Percentiles rank a stretch among this genome's conserved stretches.
These are phyloP conservation scores for Tricholoma matsutake DNA, from an alignment of 768 basidiomycete genomes.

Conservation along the genomic window DNA sequence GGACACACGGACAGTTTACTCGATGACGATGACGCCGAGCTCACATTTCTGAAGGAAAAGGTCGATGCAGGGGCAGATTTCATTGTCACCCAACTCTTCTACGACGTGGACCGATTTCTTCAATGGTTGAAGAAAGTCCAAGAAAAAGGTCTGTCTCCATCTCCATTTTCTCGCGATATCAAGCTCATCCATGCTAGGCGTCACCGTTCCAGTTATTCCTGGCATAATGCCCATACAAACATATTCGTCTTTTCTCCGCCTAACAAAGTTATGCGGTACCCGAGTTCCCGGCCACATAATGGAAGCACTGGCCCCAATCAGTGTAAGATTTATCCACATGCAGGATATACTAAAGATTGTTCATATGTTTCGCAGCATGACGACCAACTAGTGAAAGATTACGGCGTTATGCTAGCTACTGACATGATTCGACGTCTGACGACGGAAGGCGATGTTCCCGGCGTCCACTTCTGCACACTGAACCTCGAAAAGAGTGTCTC, in stretches of 20 bases:
- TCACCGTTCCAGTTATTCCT: conserved; percentile 87
- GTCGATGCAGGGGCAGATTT: conserved; percentile 95
- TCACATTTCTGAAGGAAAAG: conserved; percentile 77
- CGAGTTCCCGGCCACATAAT: conserved; percentile 68
- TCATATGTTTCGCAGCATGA: conserved; percentile 60
- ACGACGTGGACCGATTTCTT: conserved; percentile 87
- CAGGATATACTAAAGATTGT: neutral
- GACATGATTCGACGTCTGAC: conserved; percentile 69
- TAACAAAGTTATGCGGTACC: conserved; percentile 86
- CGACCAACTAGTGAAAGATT: conserved; percentile 91
- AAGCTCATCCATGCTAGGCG: conserved; percentile 51
- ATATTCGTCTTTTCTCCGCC: conserved; percentile 86
- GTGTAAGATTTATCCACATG: conserved; percentile 43
- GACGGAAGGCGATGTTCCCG: conserved; percentile 53
- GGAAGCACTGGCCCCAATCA: conserved; percentile 67
- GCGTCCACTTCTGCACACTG: conserved; percentile 93
- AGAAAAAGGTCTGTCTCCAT: conserved; percentile 52
- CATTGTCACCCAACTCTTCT: conserved; percentile 95
- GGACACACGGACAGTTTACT: conserved; percentile 66
- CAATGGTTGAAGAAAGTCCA: conserved; percentile 75
- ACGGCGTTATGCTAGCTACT: conserved; percentile 84
- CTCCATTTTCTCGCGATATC: neutral
- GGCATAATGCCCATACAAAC: conserved; percentile 99
- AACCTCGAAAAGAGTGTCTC: conserved; percentile 97
- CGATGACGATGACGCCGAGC: conserved; percentile 53